phyloP scores from a whole-genome alignment of 2,329 filamentous ascomycete genomes.

The Waltergamsia citrina region DNA sequence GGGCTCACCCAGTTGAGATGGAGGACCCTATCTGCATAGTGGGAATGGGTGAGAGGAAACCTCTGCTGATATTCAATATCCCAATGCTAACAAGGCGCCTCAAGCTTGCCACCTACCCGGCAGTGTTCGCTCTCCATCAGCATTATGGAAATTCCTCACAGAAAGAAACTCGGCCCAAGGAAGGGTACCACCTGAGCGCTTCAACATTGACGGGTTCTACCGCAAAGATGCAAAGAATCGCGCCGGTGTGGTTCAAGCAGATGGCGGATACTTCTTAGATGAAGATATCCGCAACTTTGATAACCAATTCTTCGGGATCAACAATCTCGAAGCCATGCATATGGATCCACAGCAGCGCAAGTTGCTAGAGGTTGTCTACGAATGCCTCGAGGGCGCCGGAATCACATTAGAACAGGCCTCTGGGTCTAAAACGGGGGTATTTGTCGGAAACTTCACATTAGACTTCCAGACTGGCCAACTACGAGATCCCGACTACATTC shows the following conservation, averaged over 20 bases:
- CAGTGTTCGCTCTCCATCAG: constrained; percentile 3
- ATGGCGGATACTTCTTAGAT: constrained; percentile 4
- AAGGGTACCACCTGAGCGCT: constrained; percentile 1
- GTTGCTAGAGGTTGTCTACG: constrained; percentile 11
- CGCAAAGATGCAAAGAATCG: not conserved
- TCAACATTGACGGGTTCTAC: constrained; percentile 5
- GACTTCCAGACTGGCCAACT: constrained; percentile 3
- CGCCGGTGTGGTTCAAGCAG: not conserved
- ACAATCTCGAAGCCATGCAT: constrained; percentile 2
- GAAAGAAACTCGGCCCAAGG: constrained; percentile 5
- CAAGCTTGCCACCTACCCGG: constrained; percentile 6
- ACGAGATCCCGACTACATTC: not conserved
- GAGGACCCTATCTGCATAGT: too few species aligned
- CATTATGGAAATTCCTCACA: constrained; percentile 10
- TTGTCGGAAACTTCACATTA: constrained; percentile 3
- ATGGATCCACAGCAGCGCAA: constrained; percentile 10
- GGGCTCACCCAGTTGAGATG: too few species aligned
- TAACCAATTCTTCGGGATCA: constrained; percentile 7
- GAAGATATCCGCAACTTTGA: constrained; percentile 5
- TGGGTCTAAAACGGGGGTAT: constrained; percentile 4
- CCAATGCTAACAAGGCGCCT: too few species aligned
- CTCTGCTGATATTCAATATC: too few species aligned
- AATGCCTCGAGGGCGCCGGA: constrained; percentile 11
- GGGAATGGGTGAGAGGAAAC: too few species aligned
- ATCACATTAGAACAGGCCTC: constrained; percentile 4